phyloP scores from a whole-genome alignment of 495 filamentous ascomycete genomes.

The Bacidia gigantensis region DNA sequence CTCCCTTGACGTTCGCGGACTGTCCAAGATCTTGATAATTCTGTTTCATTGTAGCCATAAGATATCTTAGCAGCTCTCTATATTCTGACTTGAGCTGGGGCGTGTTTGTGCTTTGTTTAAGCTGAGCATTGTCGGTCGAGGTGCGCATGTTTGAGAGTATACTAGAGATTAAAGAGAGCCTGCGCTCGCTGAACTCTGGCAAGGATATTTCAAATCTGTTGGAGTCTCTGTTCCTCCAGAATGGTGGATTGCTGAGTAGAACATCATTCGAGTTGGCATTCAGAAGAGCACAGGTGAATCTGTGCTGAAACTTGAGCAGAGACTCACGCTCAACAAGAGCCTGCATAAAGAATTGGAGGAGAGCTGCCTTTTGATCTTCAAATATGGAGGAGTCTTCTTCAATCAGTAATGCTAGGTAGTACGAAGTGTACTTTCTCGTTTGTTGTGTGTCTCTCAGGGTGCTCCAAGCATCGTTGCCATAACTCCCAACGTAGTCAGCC shows the following conservation, averaged over 20 bases:
- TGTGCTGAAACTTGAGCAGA: slow-evolving; percentile 53
- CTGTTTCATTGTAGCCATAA: slow-evolving; percentile 56
- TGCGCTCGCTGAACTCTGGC: slow-evolving; percentile 41
- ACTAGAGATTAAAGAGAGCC: slow-evolving; percentile 45
- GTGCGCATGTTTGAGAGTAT: slow-evolving; percentile 54
- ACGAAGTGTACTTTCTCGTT: slow-evolving; percentile 46
- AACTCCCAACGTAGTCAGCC: slow-evolving; percentile 44
- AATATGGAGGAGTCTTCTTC: slow-evolving; percentile 31
- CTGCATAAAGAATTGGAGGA: slow-evolving; percentile 44
- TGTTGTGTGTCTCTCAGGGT: slow-evolving; percentile 49
- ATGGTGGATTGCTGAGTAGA: slow-evolving; percentile 49
- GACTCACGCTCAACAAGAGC: slow-evolving; percentile 53
- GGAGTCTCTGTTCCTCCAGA: slow-evolving; percentile 29
- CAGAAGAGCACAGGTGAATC: slow-evolving; percentile 42
- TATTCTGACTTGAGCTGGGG: slow-evolving; percentile 37
- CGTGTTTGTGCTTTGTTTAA: slow-evolving; percentile 19
- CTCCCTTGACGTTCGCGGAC: slow-evolving; percentile 29
- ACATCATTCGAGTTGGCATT: slow-evolving; percentile 34
- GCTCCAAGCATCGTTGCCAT: slow-evolving; percentile 45
- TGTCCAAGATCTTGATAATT: slow-evolving; percentile 50
- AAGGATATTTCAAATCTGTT: slow-evolving; percentile 36
- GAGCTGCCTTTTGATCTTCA: slow-evolving; percentile 32
- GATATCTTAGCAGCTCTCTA: slow-evolving; percentile 34
- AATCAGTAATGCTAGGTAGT: slow-evolving; percentile 46
- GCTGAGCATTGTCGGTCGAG: slow-evolving; percentile 29